phyloP scores from a whole-genome alignment of 305 asterid genomes.

The Fraxinus sp. region DNA sequence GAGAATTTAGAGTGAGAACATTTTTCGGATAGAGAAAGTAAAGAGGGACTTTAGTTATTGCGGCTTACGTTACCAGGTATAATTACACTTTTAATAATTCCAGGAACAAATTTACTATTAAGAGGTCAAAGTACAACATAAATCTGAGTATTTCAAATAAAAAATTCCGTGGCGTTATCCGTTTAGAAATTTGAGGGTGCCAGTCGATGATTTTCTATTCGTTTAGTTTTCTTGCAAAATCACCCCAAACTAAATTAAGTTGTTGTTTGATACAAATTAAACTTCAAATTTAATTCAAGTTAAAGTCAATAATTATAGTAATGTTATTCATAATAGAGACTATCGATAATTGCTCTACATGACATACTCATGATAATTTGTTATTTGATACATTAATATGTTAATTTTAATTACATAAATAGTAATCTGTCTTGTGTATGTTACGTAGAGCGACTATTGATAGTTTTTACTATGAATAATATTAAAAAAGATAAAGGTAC shows the following conservation, averaged over 20 bases:
- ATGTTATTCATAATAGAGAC: too few relatives aligned
- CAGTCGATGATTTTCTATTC: not conserved
- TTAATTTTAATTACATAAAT: too few relatives aligned
- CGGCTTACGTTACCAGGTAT: constrained; percentile 3
- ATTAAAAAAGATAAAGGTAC: too few relatives aligned
- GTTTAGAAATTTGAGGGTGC: not conserved
- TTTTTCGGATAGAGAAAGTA: not conserved
- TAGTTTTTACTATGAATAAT: not conserved
- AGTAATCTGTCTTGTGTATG: not conserved
- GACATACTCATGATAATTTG: too few relatives aligned
- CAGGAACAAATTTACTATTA: not conserved
- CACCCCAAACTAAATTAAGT: not conserved
- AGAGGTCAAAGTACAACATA: not conserved
- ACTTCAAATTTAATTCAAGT: not conserved
- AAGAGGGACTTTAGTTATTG: not conserved
- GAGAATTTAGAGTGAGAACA: not conserved
- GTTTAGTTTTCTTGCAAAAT: not conserved
- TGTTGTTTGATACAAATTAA: not conserved
- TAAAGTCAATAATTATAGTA: too few relatives aligned
- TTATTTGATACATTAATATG: too few relatives aligned
- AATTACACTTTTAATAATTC: not conserved
- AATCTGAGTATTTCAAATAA: not conserved
- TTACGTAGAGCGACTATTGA: too few relatives aligned
- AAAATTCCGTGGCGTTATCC: not conserved
- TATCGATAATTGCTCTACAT: too few relatives aligned